Conservation (phyloP, 257 asterid species). For the Solanum sitiens region DNA sequence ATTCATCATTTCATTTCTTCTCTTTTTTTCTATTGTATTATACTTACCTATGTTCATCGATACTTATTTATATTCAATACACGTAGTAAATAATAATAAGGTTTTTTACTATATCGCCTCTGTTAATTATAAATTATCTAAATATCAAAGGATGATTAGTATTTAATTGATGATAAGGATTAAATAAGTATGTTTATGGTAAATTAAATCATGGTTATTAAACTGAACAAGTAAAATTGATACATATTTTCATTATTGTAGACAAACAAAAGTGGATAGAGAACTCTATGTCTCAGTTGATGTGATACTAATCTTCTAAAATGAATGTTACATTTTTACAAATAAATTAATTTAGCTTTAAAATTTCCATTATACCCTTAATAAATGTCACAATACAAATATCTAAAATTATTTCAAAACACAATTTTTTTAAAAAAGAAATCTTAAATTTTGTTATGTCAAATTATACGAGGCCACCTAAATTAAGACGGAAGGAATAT, state of each 20-base stretch:
- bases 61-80: too few species aligned
- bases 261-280: not conserved
- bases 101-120: not conserved
- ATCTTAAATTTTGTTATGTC: not conserved
- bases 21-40: not conserved
- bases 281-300: not conserved
- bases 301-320: not conserved
- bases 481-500: not conserved
- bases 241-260: too few species aligned
- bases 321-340: not conserved
- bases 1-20: not conserved
- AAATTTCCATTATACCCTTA: accelerated
- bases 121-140: too few species aligned
- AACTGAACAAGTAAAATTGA: too few species aligned
- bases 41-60: not conserved
- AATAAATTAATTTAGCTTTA: not conserved
- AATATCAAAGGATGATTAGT: too few species aligned
- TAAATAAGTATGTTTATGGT: too few species aligned
- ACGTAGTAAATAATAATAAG: accelerated
- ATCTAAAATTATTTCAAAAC: accelerated
- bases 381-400: not conserved
- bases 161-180: too few species aligned
- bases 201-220: too few species aligned
- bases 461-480: not conserved
- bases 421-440: not conserved